Base-by-base conservation (phyloP, 2,329 filamentous ascomycete species). In the Pyrenophora graminea region DNA sequence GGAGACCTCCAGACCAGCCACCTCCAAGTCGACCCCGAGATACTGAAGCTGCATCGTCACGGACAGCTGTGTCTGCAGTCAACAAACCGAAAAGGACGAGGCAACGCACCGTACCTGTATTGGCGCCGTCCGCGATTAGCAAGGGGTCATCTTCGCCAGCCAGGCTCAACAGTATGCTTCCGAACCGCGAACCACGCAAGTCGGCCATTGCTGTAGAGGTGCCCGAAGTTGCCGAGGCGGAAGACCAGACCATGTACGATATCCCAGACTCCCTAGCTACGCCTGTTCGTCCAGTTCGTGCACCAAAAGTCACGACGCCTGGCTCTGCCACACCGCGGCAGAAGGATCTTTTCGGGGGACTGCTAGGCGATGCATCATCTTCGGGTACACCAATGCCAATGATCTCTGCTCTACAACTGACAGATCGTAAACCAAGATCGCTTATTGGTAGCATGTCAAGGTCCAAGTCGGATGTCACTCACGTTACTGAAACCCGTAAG, bases 201-300 rank as follows among this genome's bases (percentile, higher is more conserved):
- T 56, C 59, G 30, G 53, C 62, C n/a, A 55, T 56, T 32, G 30
- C 57, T 10, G 43, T 45, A 12, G 52, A 59, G 43, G 36, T 44
- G 2, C 45, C 58, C 7, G 60, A 65, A 36, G 36, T 54, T 13
- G 41, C 55, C 7, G 45, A 51, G 15, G 31, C 50, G 6, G 68
- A 71, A 13, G 68, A 71, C 37, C 63, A 68, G 36, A 71, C 68
- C 4, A 72, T 72, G 68, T 71, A 72, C 41, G 69, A 71, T n/a
- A 68, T 71, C 21, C 60, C 53, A 43, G 60, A 66, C 12, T 34
- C 62, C 15, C 42, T 55, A 1, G 57, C 62, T 13, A 70, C 70
- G 10, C 55, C 59, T 39, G 53, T 49, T 18, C 62, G 55, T 12
- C 55, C 58, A 38, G 53, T 49, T 21, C 61, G 55, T 9, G 18